Evolutionary conservation across 179 eudicot species (phyloP).

Genomic region (Vitellaria paradoxa): DNA sequence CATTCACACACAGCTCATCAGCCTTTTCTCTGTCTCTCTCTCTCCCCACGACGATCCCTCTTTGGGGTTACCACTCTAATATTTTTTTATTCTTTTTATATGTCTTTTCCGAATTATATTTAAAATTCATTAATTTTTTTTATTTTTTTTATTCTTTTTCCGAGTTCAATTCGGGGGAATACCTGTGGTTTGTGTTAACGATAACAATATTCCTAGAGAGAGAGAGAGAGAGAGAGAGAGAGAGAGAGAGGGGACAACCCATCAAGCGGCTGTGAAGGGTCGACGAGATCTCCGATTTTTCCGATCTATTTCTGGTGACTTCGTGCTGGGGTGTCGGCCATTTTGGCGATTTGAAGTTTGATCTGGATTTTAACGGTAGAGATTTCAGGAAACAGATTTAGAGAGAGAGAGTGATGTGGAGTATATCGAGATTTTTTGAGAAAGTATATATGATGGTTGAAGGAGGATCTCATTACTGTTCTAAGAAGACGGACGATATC

Average conservation of each 20-base stretch:
- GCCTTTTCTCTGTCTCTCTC: background rate
- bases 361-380: conserved; percentile 6
- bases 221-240: too few relatives aligned
- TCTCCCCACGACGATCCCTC: background rate
- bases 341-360: background rate
- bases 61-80: background rate
- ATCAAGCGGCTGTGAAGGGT: background rate
- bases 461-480: conserved; percentile 87
- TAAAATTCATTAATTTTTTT: background rate
- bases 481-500: conserved; percentile 75
- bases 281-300: background rate
- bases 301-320: conserved; percentile 4
- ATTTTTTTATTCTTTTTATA: too few relatives aligned
- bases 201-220: background rate
- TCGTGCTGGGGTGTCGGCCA: background rate
- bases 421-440: conserved; percentile 29
- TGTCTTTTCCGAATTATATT: background rate
- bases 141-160: background rate
- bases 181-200: background rate
- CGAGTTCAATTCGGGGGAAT: background rate
- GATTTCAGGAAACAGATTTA: background rate
- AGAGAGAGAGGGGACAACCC: background rate
- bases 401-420: conserved; percentile 23
- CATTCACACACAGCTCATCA: background rate
- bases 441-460: conserved; percentile 59